Evolutionary conservation across 495 filamentous ascomycete genomes (phyloP), one percentile per base, ranked within the genome.

Genomic region (Xylaria flabelliformis): DNA sequence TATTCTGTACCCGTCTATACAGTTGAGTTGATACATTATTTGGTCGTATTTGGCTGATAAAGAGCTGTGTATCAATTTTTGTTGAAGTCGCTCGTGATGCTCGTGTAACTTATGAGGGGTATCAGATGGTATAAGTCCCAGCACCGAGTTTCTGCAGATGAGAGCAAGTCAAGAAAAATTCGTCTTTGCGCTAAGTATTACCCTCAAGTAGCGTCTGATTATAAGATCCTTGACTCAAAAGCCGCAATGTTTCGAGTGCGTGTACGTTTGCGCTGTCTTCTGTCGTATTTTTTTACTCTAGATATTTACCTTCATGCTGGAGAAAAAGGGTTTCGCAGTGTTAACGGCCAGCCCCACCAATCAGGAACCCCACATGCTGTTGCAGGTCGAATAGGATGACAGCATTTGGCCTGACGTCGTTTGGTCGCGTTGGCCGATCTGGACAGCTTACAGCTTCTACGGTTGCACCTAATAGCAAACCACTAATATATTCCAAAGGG

Each of bases 11-110:
- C 80, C 78, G 69, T 83, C 81, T 59, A 81, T 67, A 55, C 80
- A 78, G 41, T 77, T 72, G 13, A 89, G 80, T 26, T 77, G 64
- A 72, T 87, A 89, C 86, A 88, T 88, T 1, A 55, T 77, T 36
- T 39, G 12, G 29, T 29, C 32, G 32, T 55, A 13, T 17, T 46
- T 53, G 10, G 32, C 6, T 12, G 19, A 36, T 39, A 32, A 67
- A 51, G 29, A 17, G 26, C 6, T 50, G 63, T 44, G 3, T 65
- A 5, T 50, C 29, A 3, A 12, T 1, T 32, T 34, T 9, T 32
- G n/a, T 44, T 3, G 63, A 29, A 29, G 51, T 72, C 48, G 65
- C 67, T 24, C 46, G 19, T 69, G 59, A 74, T 68, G 36, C 44
- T 8, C 6, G 24, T 66, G 8, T 21, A 70, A 63, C 58, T 67